Conservation (phyloP, 1,139 yeast species). For the Saccharomyces hybrid region DNA sequence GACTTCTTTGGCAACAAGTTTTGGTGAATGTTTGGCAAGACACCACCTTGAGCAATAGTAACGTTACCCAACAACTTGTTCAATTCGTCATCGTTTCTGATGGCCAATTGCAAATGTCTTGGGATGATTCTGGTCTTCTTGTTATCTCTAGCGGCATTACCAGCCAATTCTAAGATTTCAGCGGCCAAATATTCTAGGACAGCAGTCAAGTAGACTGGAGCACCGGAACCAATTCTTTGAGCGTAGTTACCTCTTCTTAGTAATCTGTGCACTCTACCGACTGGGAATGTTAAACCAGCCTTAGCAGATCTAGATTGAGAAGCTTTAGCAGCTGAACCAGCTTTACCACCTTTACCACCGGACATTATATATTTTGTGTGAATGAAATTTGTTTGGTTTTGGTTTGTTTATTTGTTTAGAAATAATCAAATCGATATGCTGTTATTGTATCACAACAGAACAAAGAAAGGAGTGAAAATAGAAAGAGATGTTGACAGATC, state of each 20-base stretch:
- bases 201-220: slow-evolving; percentile 92
- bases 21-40: slow-evolving; percentile 92
- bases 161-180: slow-evolving; percentile 95
- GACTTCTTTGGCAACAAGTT: slow-evolving; percentile 93
- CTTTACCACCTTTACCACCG: slow-evolving; percentile 98
- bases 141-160: slow-evolving; percentile 98
- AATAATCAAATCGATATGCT: neutral
- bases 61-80: slow-evolving; percentile 90
- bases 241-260: slow-evolving; percentile 98
- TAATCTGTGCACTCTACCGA: slow-evolving; percentile 97
- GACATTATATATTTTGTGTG: slow-evolving; percentile 48
- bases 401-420: slow-evolving; percentile 5
- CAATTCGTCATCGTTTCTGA: slow-evolving; percentile 96
- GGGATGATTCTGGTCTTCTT: slow-evolving; percentile 97
- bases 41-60: slow-evolving; percentile 97
- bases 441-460: neutral
- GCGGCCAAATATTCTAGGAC: slow-evolving; percentile 95
- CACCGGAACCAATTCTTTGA: slow-evolving; percentile 98
- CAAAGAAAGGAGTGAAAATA: neutral
- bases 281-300: slow-evolving; percentile 99
- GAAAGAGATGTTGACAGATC: neutral
- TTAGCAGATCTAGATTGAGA: slow-evolving; percentile 96
- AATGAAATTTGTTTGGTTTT: slow-evolving; percentile 14
- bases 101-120: slow-evolving; percentile 96
- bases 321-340: slow-evolving; percentile 86